Base-by-base conservation (phyloP, 1,284 basidiomycete species). In the Trametes versicolor region DNA sequence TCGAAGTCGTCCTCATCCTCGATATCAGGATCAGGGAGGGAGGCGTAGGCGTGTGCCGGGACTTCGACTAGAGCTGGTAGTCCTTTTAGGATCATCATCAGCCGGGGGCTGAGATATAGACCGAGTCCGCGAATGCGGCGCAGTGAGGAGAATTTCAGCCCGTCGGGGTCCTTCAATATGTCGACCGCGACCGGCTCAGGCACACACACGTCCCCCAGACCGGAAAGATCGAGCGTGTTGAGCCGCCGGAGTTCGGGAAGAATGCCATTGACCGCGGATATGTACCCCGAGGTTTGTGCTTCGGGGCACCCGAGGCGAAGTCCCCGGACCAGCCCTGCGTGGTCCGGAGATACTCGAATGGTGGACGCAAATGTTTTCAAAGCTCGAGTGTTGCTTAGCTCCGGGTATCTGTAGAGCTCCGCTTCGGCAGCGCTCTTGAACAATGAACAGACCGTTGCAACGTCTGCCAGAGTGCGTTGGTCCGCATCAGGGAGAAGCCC, bases 351-450 rank as follows among this genome's bases (percentile, higher is more conserved):
- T 17, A 19, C 1, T 17, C 23, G 9, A n/a, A 62, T 43, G 47
- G 53, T n/a, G n/a, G 53, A 27, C 8, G 34, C 19, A 21, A 62
- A 62, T 4, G 13, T 21, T 2, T 12, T 3, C 3, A 47, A 47
- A 0, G 25, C 12, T 19, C 47, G 21, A 0, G 29, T 17, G 37
- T 6, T 43, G 17, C n/a, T 19, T 1, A 62, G 19, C 13, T 41
- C 36, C 10, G 60, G 53, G 37, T 41, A 50, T 12, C 8, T 10
- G 45, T 62, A 62, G 4, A 62, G 37, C 2, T 53, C 60, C 32
- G 56, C 60, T n/a, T 56, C 60, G 12, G 52, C 60, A 1, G 52
- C 12, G 10, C 36, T 36, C 3, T 32, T 23, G 10, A 62, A 9
- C 1, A 5, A 23, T 15, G 25, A 34, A 43, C 23, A 62, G 4